phyloP scores from a whole-genome alignment of 768 basidiomycete genomes.

The Boletellus sp. region DNA sequence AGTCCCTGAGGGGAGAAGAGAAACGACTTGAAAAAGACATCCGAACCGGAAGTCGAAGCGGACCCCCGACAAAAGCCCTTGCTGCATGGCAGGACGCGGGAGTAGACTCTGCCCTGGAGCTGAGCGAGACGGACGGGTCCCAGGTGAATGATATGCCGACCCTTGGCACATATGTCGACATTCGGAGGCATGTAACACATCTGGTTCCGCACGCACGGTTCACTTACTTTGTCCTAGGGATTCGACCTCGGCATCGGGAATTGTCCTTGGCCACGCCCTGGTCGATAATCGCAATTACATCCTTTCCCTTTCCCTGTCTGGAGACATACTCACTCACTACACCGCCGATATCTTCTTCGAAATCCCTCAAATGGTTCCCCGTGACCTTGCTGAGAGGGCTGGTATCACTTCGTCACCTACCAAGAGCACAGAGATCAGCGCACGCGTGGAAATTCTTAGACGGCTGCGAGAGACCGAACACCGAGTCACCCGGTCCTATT shows the following conservation, averaged over 20 bases:
- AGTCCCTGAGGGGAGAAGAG: slow-evolving; percentile 37
- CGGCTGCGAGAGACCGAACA: slow-evolving; percentile 53
- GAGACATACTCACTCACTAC: slow-evolving; percentile 50
- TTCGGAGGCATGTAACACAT: slow-evolving; percentile 41
- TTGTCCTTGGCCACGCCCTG: slow-evolving; percentile 29
- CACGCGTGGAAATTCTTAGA: slow-evolving; percentile 63
- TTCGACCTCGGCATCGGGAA: slow-evolving; percentile 20
- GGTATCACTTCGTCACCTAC: slow-evolving; percentile 33
- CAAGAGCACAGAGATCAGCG: slow-evolving; percentile 41
- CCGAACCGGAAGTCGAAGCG: slow-evolving; percentile 4
- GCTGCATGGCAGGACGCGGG: slow-evolving; percentile 24
- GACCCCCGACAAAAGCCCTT: slow-evolving; percentile 25
- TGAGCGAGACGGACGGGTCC: slow-evolving; percentile 13
- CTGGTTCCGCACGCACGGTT: neutral
- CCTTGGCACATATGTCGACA: slow-evolving; percentile 51
- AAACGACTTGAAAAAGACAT: slow-evolving; percentile 33
- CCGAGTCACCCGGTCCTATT: slow-evolving; percentile 41
- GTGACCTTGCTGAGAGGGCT: slow-evolving; percentile 46
- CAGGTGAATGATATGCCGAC: slow-evolving; percentile 18
- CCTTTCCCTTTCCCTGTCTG: slow-evolving; percentile 35
- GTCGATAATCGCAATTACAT: slow-evolving; percentile 28
- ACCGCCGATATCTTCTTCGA: slow-evolving; percentile 56
- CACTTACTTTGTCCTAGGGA: slow-evolving; percentile 19
- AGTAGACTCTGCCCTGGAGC: slow-evolving; percentile 7
- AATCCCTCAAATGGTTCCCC: slow-evolving; percentile 53